phyloP scores from a whole-genome alignment of 805 yeast species.

The Candida peoriensis region DNA sequence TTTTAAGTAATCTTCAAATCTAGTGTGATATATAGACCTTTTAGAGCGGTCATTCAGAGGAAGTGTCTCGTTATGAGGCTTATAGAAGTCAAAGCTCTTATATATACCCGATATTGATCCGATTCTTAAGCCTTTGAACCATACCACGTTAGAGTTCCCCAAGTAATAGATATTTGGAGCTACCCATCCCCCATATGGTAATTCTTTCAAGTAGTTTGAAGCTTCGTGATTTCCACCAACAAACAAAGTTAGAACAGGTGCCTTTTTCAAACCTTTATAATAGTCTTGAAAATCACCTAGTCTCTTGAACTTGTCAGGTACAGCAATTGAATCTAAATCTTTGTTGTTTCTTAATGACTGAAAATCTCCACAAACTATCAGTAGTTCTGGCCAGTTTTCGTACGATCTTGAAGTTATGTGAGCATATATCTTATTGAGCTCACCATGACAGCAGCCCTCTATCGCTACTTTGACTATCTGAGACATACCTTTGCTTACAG shows the following conservation, averaged over 20 bases:
- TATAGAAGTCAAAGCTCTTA: slow-evolving; percentile 44
- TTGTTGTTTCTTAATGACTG: slow-evolving; percentile 64
- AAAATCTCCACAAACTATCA: slow-evolving; percentile 88
- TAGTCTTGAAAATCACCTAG: slow-evolving; percentile 81
- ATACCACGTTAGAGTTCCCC: slow-evolving; percentile 71
- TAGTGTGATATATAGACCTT: slow-evolving; percentile 66
- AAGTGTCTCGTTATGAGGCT: slow-evolving; percentile 34
- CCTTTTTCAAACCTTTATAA: slow-evolving; percentile 51
- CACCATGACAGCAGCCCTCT: slow-evolving; percentile 92
- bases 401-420: slow-evolving; percentile 21
- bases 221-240: slow-evolving; percentile 97
- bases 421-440: slow-evolving; percentile 53
- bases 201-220: slow-evolving; percentile 66
- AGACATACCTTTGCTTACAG: background rate
- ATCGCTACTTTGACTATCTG: slow-evolving; percentile 47
- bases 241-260: slow-evolving; percentile 76
- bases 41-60: slow-evolving; percentile 46
- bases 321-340: slow-evolving; percentile 68
- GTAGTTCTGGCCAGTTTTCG: slow-evolving; percentile 40
- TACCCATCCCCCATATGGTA: slow-evolving; percentile 88
- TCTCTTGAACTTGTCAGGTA: slow-evolving; percentile 69
- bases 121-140: slow-evolving; percentile 72
- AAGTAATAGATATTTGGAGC: slow-evolving; percentile 82
- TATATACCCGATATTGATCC: slow-evolving; percentile 85
- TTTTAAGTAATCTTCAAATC: slow-evolving; percentile 52